phyloP scores from a whole-genome alignment of 768 basidiomycete species.

The Lactifluus subvellereus region DNA sequence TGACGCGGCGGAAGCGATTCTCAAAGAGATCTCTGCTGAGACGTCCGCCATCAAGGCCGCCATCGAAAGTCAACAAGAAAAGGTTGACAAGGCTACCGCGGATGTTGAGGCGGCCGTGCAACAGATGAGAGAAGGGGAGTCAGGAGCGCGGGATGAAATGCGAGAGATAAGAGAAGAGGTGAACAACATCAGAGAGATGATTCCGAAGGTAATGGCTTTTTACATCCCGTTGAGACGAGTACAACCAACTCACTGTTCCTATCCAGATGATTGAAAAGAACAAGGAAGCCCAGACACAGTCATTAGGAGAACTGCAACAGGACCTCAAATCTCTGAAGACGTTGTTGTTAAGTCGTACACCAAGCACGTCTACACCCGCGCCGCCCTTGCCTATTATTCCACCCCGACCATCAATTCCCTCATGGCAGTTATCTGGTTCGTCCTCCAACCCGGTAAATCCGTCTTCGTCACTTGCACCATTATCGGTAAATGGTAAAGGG shows the following conservation, averaged over 20 bases:
- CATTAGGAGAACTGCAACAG: slow-evolving; percentile 81
- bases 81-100: slow-evolving; percentile 62
- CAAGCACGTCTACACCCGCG: slow-evolving; percentile 43
- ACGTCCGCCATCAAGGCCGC: slow-evolving; percentile 64
- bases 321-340: slow-evolving; percentile 94
- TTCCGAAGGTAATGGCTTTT: slow-evolving; percentile 71
- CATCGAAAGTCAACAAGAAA: slow-evolving; percentile 70
- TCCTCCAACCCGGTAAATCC: slow-evolving; percentile 7
- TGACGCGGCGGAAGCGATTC: slow-evolving; percentile 75
- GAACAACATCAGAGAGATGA: slow-evolving; percentile 81
- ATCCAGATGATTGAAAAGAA: slow-evolving; percentile 90
- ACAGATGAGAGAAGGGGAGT: slow-evolving; percentile 74
- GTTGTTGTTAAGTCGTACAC: slow-evolving; percentile 69
- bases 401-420: slow-evolving; percentile 71
- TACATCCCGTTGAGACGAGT: slow-evolving; percentile 4
- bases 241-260: slow-evolving; percentile 12
- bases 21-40: slow-evolving; percentile 76
- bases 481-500: slow-evolving; percentile 46
- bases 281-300: slow-evolving; percentile 77
- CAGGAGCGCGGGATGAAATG: slow-evolving; percentile 79
- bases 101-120: slow-evolving; percentile 67
- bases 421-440: slow-evolving; percentile 75
- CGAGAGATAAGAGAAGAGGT: slow-evolving; percentile 89
- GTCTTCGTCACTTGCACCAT: slow-evolving; percentile 19
- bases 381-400: slow-evolving; percentile 47